A percentile compares a stretch with the other conserved stretches of the same genome.
Evolutionary conservation across 2,329 filamentous ascomycete genomes (phyloP).

Genomic region (Aspergillus sp.): DNA sequence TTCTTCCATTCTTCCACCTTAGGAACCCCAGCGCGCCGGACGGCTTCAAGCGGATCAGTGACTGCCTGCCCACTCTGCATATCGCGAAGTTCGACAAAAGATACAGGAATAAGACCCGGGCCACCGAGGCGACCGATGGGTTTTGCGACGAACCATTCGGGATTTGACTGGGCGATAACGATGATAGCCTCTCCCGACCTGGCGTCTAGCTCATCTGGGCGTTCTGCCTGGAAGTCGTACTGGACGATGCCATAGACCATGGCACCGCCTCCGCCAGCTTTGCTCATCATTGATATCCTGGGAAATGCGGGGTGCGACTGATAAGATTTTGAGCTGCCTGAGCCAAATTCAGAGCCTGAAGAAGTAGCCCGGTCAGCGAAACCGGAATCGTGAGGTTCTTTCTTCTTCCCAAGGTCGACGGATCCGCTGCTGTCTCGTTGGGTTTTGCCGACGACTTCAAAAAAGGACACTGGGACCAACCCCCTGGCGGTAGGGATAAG

Average conservation of each 20-base stretch:
- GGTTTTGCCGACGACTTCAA: constrained; percentile 87
- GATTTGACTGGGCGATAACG: constrained; percentile 96
- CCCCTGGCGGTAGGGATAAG: constrained; percentile 79
- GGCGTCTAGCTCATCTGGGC: constrained; percentile 93
- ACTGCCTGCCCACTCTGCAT: constrained; percentile 86
- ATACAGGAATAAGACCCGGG: constrained; percentile 91
- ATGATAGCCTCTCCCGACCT: constrained; percentile 96
- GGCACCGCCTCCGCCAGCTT: constrained; percentile 58
- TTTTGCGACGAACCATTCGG: constrained; percentile 99
- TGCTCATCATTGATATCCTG: constrained; percentile 50
- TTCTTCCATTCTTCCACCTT: constrained; percentile 99
- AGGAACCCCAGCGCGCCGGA: constrained; percentile 84
- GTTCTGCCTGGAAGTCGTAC: constrained; percentile 93
- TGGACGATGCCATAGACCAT: constrained; percentile 97
- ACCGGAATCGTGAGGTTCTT: constrained; percentile 83
- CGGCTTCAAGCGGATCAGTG: constrained; percentile 77
- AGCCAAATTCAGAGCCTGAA: constrained; percentile 28
- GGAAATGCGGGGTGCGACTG: constrained; percentile 30
- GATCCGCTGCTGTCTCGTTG: constrained; percentile 83
- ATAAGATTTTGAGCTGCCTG: constrained; percentile 15
- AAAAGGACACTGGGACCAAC: constrained; percentile 90
- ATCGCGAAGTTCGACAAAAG: constrained; percentile 93
- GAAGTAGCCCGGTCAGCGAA: constrained; percentile 63
- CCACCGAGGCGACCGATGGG: constrained; percentile 97
- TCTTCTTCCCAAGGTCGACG: constrained; percentile 49